These are phyloP conservation scores for Aspergillus sp. DNA, from an alignment of 2,329 filamentous ascomycete species.

Conservation along the genomic window DNA sequence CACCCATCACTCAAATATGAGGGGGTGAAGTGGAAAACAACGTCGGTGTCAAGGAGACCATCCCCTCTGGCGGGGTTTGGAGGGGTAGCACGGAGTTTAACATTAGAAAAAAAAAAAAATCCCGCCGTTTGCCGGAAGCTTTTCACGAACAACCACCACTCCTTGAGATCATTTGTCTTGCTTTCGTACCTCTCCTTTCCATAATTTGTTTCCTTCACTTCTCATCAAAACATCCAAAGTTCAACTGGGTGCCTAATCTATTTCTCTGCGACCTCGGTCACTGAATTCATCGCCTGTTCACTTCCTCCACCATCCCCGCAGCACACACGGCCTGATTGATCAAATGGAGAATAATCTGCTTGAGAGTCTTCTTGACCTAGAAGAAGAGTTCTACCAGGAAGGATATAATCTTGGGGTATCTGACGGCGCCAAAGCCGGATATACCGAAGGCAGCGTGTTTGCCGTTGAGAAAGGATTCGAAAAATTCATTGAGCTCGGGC, in stretches of 20 bases:
- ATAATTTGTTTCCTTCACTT: neutral
- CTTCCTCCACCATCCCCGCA: neutral
- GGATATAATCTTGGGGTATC: slow-evolving; percentile 73
- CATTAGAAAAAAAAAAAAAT: neutral
- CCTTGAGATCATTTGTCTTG: neutral
- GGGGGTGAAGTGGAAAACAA: neutral
- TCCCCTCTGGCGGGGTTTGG: neutral
- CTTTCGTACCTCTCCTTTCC: neutral
- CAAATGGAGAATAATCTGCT: slow-evolving; percentile 51
- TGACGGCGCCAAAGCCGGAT: slow-evolving; percentile 76
- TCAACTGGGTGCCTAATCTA: neutral
- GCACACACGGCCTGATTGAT: neutral
- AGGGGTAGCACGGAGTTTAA: neutral
- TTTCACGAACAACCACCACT: neutral
- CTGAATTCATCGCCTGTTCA: neutral
- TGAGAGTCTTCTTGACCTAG: slow-evolving; percentile 58
- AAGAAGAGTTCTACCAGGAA: slow-evolving; percentile 74
- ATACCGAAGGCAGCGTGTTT: slow-evolving; percentile 84
- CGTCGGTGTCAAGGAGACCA: neutral
- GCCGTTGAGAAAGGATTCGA: slow-evolving; percentile 92
- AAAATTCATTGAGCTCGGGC: slow-evolving; percentile 80
- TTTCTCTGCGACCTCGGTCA: neutral
- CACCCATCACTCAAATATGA: neutral
- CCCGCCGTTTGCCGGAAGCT: neutral
- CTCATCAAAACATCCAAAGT: neutral